Evolutionary conservation across 1,284 basidiomycete genomes (phyloP).

Genomic region (Cerioporus squamosus): DNA sequence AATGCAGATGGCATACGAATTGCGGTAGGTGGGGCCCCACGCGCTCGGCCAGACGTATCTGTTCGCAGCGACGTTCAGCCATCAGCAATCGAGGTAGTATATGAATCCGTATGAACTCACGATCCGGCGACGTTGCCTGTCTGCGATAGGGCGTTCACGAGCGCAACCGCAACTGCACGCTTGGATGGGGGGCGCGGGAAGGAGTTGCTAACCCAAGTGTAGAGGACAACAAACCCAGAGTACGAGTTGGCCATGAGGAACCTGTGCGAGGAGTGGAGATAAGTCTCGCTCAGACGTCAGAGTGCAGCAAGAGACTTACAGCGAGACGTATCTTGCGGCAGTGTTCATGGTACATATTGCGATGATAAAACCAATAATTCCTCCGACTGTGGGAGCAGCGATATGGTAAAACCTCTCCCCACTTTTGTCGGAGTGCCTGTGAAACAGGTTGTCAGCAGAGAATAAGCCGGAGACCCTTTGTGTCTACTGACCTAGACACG

Average conservation of each 20-base stretch:
- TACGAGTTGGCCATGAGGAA: constrained; percentile 82
- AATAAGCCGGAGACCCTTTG: neutral
- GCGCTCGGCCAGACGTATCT: constrained; percentile 44
- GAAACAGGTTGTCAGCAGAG: neutral
- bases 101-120: constrained; percentile 27
- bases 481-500: constrained; percentile 48
- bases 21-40: constrained; percentile 48
- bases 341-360: constrained; percentile 74
- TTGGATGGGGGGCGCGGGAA: constrained; percentile 72
- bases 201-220: constrained; percentile 75
- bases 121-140: constrained; percentile 79
- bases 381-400: constrained; percentile 54
- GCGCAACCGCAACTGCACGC: constrained; percentile 74
- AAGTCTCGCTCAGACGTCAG: neutral
- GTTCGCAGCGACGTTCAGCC: neutral
- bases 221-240: constrained; percentile 68
- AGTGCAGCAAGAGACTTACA: constrained; percentile 48
- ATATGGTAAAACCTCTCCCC: constrained; percentile 74
- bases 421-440: constrained; percentile 72
- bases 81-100: neutral
- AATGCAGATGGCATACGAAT: constrained; percentile 55
- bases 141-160: constrained; percentile 74
- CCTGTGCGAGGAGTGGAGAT: constrained; percentile 38
- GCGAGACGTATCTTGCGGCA: constrained; percentile 68
- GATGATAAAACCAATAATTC: constrained; percentile 76